Conservation (phyloP, 2,329 filamentous ascomycete species). For the Periconia macrospinosa region DNA sequence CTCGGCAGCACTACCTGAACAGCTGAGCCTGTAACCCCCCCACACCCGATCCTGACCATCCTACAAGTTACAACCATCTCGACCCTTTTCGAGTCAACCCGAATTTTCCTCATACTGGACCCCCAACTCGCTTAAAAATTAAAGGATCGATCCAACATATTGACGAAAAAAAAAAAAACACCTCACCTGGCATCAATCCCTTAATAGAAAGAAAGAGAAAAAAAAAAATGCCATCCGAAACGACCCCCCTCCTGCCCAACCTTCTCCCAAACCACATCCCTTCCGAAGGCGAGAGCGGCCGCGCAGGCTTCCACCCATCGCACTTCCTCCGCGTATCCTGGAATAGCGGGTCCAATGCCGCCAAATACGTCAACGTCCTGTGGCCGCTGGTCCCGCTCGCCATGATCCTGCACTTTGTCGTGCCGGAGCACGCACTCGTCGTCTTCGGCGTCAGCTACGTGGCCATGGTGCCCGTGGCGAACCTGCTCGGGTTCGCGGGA, state of each 20-base stretch:
- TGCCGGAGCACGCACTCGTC: slow-evolving; percentile 58
- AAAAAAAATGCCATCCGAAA: slow-evolving; percentile 18
- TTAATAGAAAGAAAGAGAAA: no score
- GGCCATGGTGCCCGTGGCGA: slow-evolving; percentile 75
- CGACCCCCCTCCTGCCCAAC: slow-evolving; percentile 32
- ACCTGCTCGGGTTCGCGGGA: slow-evolving; percentile 72
- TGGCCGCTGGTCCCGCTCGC: slow-evolving; percentile 76
- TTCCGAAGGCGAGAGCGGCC: slow-evolving; percentile 67
- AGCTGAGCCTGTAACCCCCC: no score
- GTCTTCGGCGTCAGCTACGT: slow-evolving; percentile 72
- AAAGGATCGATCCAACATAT: no score
- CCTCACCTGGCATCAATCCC: no score
- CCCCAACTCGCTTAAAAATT: no score
- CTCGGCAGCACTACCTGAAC: no score
- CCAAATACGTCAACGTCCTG: slow-evolving; percentile 68
- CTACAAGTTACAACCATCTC: no score
- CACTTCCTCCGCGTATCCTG: slow-evolving; percentile 67
- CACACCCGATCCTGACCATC: no score
- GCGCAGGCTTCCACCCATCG: slow-evolving; percentile 63
- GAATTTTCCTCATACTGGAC: no score
- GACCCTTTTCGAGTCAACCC: no score
- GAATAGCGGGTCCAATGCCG: slow-evolving; percentile 65
- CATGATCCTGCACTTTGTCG: slow-evolving; percentile 61
- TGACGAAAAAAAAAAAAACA: no score
- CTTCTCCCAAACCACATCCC: slow-evolving; percentile 41